phyloP scores from a whole-genome alignment of 768 basidiomycete genomes.

The Brasilioporus rufonigricans region DNA sequence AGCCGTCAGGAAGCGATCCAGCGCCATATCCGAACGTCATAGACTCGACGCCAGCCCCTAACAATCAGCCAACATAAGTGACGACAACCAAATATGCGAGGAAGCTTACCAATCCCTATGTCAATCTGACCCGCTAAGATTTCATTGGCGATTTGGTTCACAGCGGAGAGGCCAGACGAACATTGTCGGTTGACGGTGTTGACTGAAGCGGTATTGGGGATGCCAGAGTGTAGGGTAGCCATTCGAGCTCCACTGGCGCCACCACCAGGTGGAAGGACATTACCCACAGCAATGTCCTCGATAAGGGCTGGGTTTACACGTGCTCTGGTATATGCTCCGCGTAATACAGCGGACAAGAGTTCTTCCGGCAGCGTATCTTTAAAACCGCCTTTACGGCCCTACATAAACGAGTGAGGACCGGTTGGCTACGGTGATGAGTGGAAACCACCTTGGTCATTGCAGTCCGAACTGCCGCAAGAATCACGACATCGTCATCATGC shows the following conservation, averaged over 20 bases:
- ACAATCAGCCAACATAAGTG: slow-evolving; percentile 4
- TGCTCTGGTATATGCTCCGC: slow-evolving; percentile 65
- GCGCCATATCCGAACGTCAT: slow-evolving; percentile 82
- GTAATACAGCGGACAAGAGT: slow-evolving; percentile 72
- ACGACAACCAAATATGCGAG: slow-evolving; percentile 1
- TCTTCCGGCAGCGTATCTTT: slow-evolving; percentile 87
- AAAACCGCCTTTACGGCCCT: slow-evolving; percentile 87
- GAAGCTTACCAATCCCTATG: slow-evolving; percentile 74
- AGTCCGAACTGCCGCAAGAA: slow-evolving; percentile 84
- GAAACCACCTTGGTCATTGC: slow-evolving; percentile 80
- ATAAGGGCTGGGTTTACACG: slow-evolving; percentile 78
- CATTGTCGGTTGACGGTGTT: slow-evolving; percentile 91
- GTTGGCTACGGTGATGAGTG: not conserved
- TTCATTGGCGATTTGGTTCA: slow-evolving; percentile 79
- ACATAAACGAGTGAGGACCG: slow-evolving; percentile 8
- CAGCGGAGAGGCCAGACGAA: slow-evolving; percentile 80
- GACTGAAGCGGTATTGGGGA: slow-evolving; percentile 70
- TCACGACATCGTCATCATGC: slow-evolving; percentile 85
- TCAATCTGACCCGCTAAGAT: slow-evolving; percentile 81
- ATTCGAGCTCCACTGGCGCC: slow-evolving; percentile 82
- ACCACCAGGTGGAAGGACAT: slow-evolving; percentile 84
- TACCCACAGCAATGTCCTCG: slow-evolving; percentile 83
- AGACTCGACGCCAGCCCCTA: slow-evolving; percentile 85
- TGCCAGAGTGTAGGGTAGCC: slow-evolving; percentile 83
- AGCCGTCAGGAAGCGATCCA: slow-evolving; percentile 51